Percentiles rank a stretch among this genome's conserved stretches.
These are phyloP conservation scores for Calonectria pauciramosa DNA, from an alignment of 2,329 filamentous ascomycete genomes.

Conservation along the genomic window DNA sequence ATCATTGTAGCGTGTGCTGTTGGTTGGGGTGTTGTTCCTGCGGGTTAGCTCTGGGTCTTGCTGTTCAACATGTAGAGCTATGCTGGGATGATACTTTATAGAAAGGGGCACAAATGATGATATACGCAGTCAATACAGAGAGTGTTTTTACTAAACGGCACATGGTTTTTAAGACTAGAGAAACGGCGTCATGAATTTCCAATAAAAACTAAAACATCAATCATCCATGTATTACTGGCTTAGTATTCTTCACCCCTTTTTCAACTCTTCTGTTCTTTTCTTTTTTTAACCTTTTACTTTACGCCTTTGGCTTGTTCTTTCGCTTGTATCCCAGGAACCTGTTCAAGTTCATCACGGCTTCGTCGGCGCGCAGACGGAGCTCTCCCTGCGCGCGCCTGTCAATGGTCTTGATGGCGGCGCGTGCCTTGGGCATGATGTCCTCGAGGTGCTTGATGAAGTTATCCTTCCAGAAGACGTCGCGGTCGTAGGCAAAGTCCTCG, in stretches of 20 bases:
- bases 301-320: conserved; percentile 63
- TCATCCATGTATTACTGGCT: conserved; percentile 6
- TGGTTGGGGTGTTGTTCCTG: background rate
- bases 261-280: conserved; percentile 4
- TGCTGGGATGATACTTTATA: background rate
- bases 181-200: background rate
- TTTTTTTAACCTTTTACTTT: conserved; percentile 22
- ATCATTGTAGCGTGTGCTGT: background rate
- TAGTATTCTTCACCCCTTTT: background rate
- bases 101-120: background rate
- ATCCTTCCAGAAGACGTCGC: conserved; percentile 74
- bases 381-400: conserved; percentile 71
- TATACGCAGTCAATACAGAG: background rate
- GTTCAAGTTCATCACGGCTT: conserved; percentile 70
- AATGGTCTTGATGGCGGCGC: conserved; percentile 70
- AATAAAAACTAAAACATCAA: background rate
- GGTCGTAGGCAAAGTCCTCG: conserved; percentile 69
- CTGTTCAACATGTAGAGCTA: background rate
- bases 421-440: conserved; percentile 65
- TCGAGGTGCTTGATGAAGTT: conserved; percentile 72
- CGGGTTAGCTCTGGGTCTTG: conserved; percentile 1
- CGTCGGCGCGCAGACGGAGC: conserved; percentile 71
- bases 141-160: background rate
- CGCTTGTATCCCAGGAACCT: conserved; percentile 77
- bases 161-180: background rate